Percentiles rank a stretch among this genome's conserved stretches.
These are phyloP conservation scores for Rubus idaeus DNA, from an alignment of 306 rosid genomes.

Conservation along the genomic window DNA sequence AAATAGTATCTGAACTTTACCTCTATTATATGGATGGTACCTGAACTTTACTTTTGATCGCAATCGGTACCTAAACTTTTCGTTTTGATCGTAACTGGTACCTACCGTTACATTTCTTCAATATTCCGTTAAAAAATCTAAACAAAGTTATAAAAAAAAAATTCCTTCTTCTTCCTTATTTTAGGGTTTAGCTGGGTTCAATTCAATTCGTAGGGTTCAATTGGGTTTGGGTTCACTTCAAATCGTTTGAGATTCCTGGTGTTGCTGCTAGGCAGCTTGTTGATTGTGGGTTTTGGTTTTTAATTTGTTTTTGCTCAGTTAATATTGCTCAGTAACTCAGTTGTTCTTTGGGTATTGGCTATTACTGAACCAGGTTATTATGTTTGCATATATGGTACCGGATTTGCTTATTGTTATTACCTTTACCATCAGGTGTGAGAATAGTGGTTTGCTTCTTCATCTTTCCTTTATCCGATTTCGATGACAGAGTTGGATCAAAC, in stretches of 20 bases:
- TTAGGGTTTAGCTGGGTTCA: neutral
- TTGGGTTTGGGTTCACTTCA: neutral
- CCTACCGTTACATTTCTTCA: too few relatives aligned
- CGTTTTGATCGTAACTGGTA: too few relatives aligned
- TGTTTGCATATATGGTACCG: neutral
- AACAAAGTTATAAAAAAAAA: too few relatives aligned
- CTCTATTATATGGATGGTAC: too few relatives aligned
- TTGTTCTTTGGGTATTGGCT: neutral
- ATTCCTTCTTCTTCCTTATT: too few relatives aligned
- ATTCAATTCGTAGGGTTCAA: neutral
- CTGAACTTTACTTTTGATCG: too few relatives aligned
- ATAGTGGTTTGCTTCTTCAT: constrained; percentile 31
- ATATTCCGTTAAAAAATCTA: too few relatives aligned
- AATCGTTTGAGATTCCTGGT: neutral
- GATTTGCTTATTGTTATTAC: neutral
- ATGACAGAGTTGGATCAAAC: constrained; percentile 40
- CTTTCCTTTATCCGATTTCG: constrained; percentile 32
- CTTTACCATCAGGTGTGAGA: constrained; percentile 25
- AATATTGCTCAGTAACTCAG: neutral
- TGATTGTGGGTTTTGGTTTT: neutral
- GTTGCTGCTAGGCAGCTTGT: neutral
- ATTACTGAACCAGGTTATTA: too few relatives aligned
- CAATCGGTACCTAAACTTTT: too few relatives aligned
- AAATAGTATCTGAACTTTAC: too few relatives aligned
- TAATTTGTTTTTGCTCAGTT: neutral